phyloP scores from a whole-genome alignment of 768 basidiomycete genomes.

The Tricholomella constricta region DNA sequence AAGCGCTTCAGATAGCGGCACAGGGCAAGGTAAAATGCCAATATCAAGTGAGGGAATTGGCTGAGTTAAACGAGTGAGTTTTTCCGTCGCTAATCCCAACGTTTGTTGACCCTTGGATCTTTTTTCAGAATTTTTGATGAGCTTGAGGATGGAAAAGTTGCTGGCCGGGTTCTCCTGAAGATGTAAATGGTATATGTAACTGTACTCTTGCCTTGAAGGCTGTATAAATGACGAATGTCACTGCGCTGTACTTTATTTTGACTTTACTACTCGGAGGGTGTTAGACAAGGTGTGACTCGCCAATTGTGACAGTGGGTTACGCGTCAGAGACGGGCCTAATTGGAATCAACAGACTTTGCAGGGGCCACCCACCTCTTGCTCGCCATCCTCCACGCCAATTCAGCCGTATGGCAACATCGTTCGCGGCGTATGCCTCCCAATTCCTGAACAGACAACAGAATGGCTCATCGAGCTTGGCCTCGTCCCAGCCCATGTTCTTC shows the following conservation, averaged over 20 bases:
- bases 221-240: background rate
- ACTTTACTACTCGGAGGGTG: background rate
- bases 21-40: conserved; percentile 66
- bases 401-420: conserved; percentile 59
- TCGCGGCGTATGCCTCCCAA: conserved; percentile 82
- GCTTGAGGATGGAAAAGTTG: conserved; percentile 31
- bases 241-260: background rate
- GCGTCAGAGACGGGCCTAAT: conserved; percentile 16
- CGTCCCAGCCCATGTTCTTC: conserved; percentile 84
- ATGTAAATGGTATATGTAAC: background rate
- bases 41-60: conserved; percentile 46
- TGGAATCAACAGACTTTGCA: conserved; percentile 19
- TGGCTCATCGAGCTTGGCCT: conserved; percentile 50
- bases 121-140: conserved; percentile 27
- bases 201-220: background rate
- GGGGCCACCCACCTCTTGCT: conserved; percentile 12
- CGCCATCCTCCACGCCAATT: conserved; percentile 17
- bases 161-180: conserved; percentile 31
- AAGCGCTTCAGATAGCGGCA: conserved; percentile 74
- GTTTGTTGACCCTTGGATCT: background rate
- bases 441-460: conserved; percentile 65
- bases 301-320: conserved; percentile 13
- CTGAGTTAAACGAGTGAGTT: conserved; percentile 53
- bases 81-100: background rate
- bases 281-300: conserved; percentile 8